Percentiles rank a stretch among this genome's conserved stretches.
These are phyloP conservation scores for Breviolum minutum DNA, from an alignment of 73 alveolate genomes.

Conservation along the genomic window DNA sequence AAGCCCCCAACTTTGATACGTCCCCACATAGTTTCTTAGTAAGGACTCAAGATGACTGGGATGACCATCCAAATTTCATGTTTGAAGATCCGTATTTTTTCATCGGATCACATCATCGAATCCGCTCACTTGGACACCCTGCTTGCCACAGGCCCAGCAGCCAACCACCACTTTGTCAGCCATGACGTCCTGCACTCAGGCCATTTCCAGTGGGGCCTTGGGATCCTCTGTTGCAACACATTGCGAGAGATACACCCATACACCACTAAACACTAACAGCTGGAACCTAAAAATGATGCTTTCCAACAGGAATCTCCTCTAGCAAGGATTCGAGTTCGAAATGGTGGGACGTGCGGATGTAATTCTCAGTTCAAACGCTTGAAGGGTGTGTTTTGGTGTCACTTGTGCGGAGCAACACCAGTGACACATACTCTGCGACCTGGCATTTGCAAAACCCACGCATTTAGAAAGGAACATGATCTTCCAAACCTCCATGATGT, in stretches of 20 bases:
- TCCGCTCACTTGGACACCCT: constrained; percentile 4
- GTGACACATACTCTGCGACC: no score
- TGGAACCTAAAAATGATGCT: not conserved
- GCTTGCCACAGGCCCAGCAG: constrained; percentile 94
- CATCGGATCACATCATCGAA: not conserved
- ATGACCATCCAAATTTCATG: not conserved
- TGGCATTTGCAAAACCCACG: no score
- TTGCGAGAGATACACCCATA: not conserved
- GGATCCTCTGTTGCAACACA: not conserved
- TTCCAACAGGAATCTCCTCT: no score
- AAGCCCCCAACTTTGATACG: not conserved
- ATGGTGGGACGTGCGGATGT: not conserved
- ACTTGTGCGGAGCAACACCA: no score
- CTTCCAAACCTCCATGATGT: no score
- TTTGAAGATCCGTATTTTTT: not conserved
- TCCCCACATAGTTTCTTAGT: not conserved
- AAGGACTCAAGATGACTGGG: not conserved
- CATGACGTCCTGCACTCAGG: constrained; percentile 52
- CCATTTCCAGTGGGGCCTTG: no score
- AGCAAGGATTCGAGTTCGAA: not conserved
- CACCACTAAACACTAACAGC: not conserved
- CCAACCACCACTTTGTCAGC: constrained; percentile 85
- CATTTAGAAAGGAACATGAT: no score
- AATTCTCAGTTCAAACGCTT: no score
- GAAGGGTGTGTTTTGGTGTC: no score